Conservation (phyloP, 2,329 filamentous ascomycete species). For the Cladosporium oxysporum region DNA sequence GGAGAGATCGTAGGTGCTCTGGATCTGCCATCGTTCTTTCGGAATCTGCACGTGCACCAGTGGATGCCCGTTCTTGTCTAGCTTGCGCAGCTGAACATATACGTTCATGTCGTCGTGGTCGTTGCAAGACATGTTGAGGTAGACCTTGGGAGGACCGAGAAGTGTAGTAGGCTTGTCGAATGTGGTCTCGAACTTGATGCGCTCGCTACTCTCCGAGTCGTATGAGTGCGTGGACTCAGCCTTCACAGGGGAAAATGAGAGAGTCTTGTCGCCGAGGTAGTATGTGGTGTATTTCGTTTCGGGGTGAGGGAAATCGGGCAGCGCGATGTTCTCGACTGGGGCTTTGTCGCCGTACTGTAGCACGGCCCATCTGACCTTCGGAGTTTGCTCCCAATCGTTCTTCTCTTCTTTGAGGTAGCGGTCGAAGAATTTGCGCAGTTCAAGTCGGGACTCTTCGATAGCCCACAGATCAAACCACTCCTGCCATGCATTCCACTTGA, state of each 20-base stretch:
- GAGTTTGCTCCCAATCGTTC: constrained; percentile 51
- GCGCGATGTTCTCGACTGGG: constrained; percentile 24
- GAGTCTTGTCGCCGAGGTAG: constrained; percentile 4
- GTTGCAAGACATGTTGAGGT: constrained; percentile 35
- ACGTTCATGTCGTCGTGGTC: constrained; percentile 26
- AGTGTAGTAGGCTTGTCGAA: constrained; percentile 45
- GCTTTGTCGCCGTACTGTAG: constrained; percentile 39
- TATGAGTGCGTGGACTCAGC: constrained; percentile 2
- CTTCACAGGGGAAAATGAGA: neutral
- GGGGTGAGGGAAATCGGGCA: constrained; percentile 19
- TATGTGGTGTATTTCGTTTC: constrained; percentile 13
- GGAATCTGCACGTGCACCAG: constrained; percentile 21
- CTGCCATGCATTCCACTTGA: constrained; percentile 43
- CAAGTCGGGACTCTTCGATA: constrained; percentile 34
- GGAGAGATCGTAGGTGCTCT: constrained; percentile 45
- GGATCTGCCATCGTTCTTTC: constrained; percentile 20
- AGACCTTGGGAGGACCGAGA: constrained; percentile 49
- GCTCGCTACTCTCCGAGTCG: constrained; percentile 23
- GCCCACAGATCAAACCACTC: constrained; percentile 49
- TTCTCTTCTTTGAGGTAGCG: constrained; percentile 44
- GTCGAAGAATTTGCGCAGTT: constrained; percentile 42
- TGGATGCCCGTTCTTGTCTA: constrained; percentile 6
- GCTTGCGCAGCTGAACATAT: constrained; percentile 24
- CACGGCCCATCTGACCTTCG: constrained; percentile 45
- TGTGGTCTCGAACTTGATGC: constrained; percentile 39